Evolutionary conservation across 805 yeast genomes (phyloP), one percentile per base, ranked within the genome.

Genomic region (Kazachstania psychrophila): DNA sequence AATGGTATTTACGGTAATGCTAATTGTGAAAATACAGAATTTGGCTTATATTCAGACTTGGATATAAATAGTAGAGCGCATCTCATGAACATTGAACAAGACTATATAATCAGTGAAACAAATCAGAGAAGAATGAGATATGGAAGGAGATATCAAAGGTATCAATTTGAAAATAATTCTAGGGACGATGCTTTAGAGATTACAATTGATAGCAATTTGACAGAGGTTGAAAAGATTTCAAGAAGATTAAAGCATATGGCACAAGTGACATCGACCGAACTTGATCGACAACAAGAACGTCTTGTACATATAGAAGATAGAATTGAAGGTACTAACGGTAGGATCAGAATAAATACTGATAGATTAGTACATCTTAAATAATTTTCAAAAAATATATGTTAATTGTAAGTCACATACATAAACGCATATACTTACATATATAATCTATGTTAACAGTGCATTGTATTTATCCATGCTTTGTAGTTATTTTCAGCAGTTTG

Each of bases 131-230:
- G n/a, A n/a, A n/a, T n/a, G n/a, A n/a, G n/a, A n/a, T n/a, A n/a
- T n/a, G n/a, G n/a, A n/a, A n/a, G n/a, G n/a, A n/a, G 76, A 26
- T 79, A 92, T 3, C 64, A 73, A 38, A 64, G 75, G 44, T 86
- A 79, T 60, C 83, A 82, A 51, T 82, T 85, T 49, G 96, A 85
- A 52, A 82, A 80, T 33, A 96, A 88, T 58, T 75, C 77, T 34
- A 96, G 88, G 56, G 97, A 89, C 58, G 95, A 87, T 50, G 89
- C 78, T 46, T 74, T 86, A 73, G 97, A 89, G 52, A 73, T 77
- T 45, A 95, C 87, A 59, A 74, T 87, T 47, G 87, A 86, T 37
- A 64, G 70, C 45, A 89, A 89, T 52, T 66, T 89, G 58, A 88
- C 83, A 48, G 85, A 79, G 55, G 79, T 92, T 32, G 71, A 73